Evolutionary conservation across 345 rosid species (phyloP).

Genomic region (Garcia nutans): DNA sequence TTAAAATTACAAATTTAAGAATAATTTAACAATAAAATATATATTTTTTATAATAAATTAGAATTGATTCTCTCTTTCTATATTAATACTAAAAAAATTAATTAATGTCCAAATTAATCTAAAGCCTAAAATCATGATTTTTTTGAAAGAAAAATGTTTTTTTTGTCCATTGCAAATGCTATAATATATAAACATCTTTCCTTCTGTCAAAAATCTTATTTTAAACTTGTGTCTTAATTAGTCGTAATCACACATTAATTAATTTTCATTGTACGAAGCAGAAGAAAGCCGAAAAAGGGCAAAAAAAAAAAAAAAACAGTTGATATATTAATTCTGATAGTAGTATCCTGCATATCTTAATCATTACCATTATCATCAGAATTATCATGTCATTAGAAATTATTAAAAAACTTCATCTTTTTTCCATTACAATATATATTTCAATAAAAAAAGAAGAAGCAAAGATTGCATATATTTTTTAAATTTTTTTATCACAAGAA

Average conservation of each 20-base stretch:
- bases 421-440: neutral
- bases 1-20: no score
- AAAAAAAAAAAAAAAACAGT: neutral
- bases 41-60: no score
- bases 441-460: slow-evolving; percentile 12
- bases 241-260: neutral
- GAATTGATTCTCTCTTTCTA: no score
- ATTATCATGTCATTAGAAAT: neutral
- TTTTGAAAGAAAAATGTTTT: no score
- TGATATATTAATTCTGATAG: neutral
- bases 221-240: neutral
- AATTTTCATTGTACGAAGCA: neutral
- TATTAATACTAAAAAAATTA: no score
- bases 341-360: neutral
- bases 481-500: neutral
- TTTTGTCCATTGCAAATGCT: no score
- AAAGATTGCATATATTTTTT: slow-evolving; percentile 16
- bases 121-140: no score
- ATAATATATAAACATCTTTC: neutral
- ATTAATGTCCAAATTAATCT: no score
- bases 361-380: neutral
- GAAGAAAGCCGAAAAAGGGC: neutral
- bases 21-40: no score
- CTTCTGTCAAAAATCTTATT: neutral
- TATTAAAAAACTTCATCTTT: neutral